These are phyloP conservation scores for Calamus simplicifolius DNA, from an alignment of 176 grass and related monocot genomes.

Conservation along the genomic window DNA sequence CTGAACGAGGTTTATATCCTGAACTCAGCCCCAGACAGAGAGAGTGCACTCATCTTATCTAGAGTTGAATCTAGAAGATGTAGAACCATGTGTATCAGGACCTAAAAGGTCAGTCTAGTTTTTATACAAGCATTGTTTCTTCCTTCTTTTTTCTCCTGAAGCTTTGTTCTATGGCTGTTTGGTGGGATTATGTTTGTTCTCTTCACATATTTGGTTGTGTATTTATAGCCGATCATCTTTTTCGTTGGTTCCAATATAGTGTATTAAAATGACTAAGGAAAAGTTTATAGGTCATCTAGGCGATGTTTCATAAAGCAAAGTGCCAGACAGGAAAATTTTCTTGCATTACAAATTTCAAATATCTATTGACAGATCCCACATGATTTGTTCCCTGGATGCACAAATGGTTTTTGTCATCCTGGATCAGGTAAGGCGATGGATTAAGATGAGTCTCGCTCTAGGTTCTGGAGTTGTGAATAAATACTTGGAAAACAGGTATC, in stretches of 20 bases:
- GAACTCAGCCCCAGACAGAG: constrained; percentile 59
- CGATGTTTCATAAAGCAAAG: too few species aligned
- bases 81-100: constrained; percentile 72
- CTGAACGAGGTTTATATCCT: too few species aligned
- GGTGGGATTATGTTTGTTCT: too few species aligned
- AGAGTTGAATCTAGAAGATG: constrained; percentile 63
- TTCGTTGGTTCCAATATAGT: too few species aligned
- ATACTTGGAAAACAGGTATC: constrained; percentile 80
- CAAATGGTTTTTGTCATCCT: constrained; percentile 14
- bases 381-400: background rate
- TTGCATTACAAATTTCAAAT: background rate
- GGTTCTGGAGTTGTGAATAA: constrained; percentile 93
- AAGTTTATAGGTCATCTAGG: too few species aligned
- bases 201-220: too few species aligned
- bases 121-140: too few species aligned
- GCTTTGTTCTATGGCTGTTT: too few species aligned
- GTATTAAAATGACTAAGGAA: too few species aligned
- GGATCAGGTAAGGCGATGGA: constrained; percentile 87
- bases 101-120: constrained; percentile 52
- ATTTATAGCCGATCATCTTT: too few species aligned
- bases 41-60: constrained; percentile 74
- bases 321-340: too few species aligned
- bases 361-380: background rate
- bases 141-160: too few species aligned
- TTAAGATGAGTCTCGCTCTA: constrained; percentile 91